These are phyloP conservation scores for Torulaspora gathmanii DNA, from an alignment of 805 yeast species.

Conservation along the genomic window DNA sequence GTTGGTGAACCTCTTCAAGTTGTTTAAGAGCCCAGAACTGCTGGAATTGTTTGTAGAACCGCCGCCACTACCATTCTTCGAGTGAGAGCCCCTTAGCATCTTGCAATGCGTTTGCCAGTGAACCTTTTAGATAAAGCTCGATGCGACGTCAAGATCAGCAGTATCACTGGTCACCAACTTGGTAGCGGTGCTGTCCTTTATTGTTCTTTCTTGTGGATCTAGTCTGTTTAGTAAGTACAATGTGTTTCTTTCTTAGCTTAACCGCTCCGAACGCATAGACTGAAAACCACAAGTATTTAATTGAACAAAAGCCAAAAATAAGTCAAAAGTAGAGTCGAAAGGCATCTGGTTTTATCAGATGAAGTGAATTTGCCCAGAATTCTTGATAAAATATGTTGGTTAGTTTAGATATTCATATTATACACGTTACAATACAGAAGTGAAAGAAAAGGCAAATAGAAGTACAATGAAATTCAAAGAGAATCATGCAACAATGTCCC, in stretches of 20 bases:
- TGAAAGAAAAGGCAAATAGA: too few relatives aligned
- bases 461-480: not conserved
- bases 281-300: not conserved
- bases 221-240: not conserved
- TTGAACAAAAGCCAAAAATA: not conserved
- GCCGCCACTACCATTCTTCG: conserved; percentile 16
- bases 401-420: not conserved
- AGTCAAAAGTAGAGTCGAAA: not conserved
- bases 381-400: too few relatives aligned
- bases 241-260: not conserved
- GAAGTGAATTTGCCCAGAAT: too few relatives aligned
- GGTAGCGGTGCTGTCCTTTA: not conserved
- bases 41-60: conserved; percentile 7
- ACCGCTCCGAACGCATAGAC: too few relatives aligned
- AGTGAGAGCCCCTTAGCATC: conserved; percentile 16
- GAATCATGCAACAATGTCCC: conserved; percentile 41
- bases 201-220: not conserved
- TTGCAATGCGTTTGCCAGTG: not conserved
- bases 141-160: not conserved
- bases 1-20: conserved; percentile 29
- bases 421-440: not conserved
- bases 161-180: not conserved
- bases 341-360: too few relatives aligned
- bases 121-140: too few relatives aligned
- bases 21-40: conserved; percentile 25